phyloP scores from a whole-genome alignment of 768 basidiomycete genomes.

The Mycena metata region DNA sequence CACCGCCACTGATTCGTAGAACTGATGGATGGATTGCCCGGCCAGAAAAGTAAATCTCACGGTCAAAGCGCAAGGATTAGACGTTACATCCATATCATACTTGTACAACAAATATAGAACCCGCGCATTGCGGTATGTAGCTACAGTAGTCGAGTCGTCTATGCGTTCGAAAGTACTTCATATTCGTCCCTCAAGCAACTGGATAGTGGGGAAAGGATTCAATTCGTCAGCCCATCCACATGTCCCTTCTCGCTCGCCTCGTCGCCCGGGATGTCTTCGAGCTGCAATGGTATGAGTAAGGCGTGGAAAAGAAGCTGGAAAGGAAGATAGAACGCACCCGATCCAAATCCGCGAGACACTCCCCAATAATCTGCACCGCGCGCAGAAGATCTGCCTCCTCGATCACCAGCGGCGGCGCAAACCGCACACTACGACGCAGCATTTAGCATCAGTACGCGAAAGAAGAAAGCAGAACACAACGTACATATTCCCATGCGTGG shows the following conservation, averaged over 20 bases:
- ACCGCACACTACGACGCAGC: slow-evolving; percentile 78
- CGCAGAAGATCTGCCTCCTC: slow-evolving; percentile 85
- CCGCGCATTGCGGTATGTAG: too few species aligned
- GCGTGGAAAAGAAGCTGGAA: neutral
- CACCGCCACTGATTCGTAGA: too few species aligned
- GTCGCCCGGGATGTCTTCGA: slow-evolving; percentile 72
- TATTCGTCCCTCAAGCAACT: too few species aligned
- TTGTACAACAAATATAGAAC: too few species aligned
- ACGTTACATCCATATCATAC: too few species aligned
- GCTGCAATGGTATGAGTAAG: slow-evolving; percentile 33
- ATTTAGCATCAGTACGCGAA: neutral
- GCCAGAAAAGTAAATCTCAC: too few species aligned
- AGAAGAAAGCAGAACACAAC: slow-evolving; percentile 45
- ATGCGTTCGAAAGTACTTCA: too few species aligned
- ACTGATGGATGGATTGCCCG: too few species aligned
- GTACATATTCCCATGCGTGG: slow-evolving; percentile 94
- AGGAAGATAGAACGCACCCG: slow-evolving; percentile 58
- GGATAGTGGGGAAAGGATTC: too few species aligned
- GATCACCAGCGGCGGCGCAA: slow-evolving; percentile 96
- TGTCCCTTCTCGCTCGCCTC: neutral
- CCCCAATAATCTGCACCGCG: slow-evolving; percentile 81
- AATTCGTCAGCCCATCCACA: too few species aligned
- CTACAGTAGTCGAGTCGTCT: too few species aligned
- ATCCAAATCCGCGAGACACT: slow-evolving; percentile 86
- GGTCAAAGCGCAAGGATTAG: too few species aligned